Evolutionary conservation across 148 eudicot genomes (phyloP), one percentile per base, ranked within the genome.

Genomic region (Bassia scoparia): DNA sequence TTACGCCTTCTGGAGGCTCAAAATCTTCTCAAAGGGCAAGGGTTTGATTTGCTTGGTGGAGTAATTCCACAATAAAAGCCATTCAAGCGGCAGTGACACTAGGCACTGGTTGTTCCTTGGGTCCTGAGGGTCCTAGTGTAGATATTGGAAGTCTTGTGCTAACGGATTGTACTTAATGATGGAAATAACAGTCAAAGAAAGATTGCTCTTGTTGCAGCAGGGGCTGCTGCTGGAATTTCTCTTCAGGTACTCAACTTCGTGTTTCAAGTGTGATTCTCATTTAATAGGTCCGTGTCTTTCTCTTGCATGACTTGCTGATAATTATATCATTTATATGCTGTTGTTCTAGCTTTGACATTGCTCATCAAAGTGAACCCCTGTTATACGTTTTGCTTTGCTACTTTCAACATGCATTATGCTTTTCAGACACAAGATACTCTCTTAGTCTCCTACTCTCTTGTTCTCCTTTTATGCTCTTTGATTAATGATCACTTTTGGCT

Each of bases 101-200:
- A 59, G 98, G 97, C 44, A 94, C 98, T 63, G 98, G 98, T 26
- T 88, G 96, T 82, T 94, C 98, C 54, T 74, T 91, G 83, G 98
- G 98, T 35, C 98, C 98, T 67, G 98, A 94, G 79, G 98, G 98
- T 74, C 98, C 98, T 44, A 91, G 91, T 73, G 98, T 94, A 23
- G 98, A 94, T 84, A 94, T 94, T 73, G 98, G 98, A 34, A 89
- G 85, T 94, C 98, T 55, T 89, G 96, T 87, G 98, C 98, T 54
- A 72, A 86, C 81, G 97, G 98, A 64, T 94, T 81, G 82, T 89
- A 90, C 29, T 69, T 89, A 60, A 88, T 88, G 84, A 88, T 94
- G 97, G 97, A 90, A 72, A 91, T 78, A 89, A 89, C 73, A 83
- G 87, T 71, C 93, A 94, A 84, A 81, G 98, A 77, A 91, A 82